Evolutionary conservation across 495 filamentous ascomycete species (phyloP), one percentile per base, ranked within the genome.

Genomic region (Penicillium soppii): DNA sequence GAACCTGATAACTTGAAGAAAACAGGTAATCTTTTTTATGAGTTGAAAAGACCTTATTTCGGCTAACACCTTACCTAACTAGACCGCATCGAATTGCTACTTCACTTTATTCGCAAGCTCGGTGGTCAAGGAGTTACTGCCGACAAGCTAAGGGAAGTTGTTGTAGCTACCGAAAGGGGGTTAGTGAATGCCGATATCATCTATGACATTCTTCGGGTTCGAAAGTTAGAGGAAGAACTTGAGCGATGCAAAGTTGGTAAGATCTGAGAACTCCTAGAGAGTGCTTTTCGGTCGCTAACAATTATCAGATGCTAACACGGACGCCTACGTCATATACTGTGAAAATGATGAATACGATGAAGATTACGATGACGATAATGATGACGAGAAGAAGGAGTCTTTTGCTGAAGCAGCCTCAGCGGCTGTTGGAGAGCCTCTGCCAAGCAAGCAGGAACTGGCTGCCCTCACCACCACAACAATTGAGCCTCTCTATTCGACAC

Each of bases 1-100:
- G 91, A 96, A 69, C 91, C 92, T 0, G 90, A 95, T 58, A 91
- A 97, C 63, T 58, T 91, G 21, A 75, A 75, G 55, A 95, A 88
- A 72, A 77, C 80, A 48, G 82, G 89, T 92, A 69, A 67, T 78
- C 50, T 26, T 23, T 7, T n/a, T 16, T 36, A 29, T 32, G 48
- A 9, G 17, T 17, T 26, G 16, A 21, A 10, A 33, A 4, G 23
- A n/a, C 48, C 19, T 29, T 6, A 20, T 46, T 41, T 37, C 47
- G 29, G 36, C 46, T 43, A 13, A 50, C 19, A 33, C 22, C 13
- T 41, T 22, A 10, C 26, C 16, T 23, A 37, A 25, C 42, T 33
- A 77, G 72, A 68, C 42, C 65, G 73, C 10, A 51, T 77, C 37
- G 51, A 58, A 15, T 63, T 77, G 9, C 46, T 77, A 22, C 54